A percentile compares a stretch with the other conserved stretches of the same genome.
Conservation (phyloP, 139 green algal species). For the Eudorina sp. region DNA sequence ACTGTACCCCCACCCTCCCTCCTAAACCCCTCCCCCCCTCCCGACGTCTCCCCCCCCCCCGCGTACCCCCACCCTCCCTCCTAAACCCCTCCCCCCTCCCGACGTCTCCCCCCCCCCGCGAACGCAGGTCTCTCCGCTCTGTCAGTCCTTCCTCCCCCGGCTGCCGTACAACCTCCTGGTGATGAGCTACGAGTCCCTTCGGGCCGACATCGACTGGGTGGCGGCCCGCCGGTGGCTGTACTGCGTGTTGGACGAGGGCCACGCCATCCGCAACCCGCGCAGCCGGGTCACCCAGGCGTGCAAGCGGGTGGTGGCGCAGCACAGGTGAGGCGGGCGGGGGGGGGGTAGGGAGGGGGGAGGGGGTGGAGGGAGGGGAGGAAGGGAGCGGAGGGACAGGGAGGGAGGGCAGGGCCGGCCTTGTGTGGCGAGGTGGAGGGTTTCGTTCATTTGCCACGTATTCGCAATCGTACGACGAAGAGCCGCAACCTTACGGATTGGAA, state of each 20-base stretch:
- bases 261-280: conserved; percentile 94
- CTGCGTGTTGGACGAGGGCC: conserved; percentile 96
- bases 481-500: too few relatives aligned
- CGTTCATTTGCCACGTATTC: too few relatives aligned
- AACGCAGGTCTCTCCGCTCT: conserved; percentile 10
- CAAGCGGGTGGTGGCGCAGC: conserved; percentile 56
- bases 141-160: background rate
- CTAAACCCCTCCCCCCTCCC: background rate
- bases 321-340: conserved; percentile 58
- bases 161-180: conserved; percentile 81
- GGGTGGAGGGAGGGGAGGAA: background rate
- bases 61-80: background rate
- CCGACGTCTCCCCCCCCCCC: background rate
- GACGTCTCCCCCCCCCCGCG: background rate
- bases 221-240: conserved; percentile 84
- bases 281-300: conserved; percentile 76
- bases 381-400: too few relatives aligned
- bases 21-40: too few relatives aligned
- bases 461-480: too few relatives aligned
- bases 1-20: too few relatives aligned
- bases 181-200: conserved; percentile 92
- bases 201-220: conserved; percentile 87
- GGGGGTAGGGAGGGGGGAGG: background rate
- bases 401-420: too few relatives aligned
- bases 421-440: too few relatives aligned